These are phyloP conservation scores for Durusdinium trenchii DNA, from an alignment of 73 alveolate species.

Conservation along the genomic window DNA sequence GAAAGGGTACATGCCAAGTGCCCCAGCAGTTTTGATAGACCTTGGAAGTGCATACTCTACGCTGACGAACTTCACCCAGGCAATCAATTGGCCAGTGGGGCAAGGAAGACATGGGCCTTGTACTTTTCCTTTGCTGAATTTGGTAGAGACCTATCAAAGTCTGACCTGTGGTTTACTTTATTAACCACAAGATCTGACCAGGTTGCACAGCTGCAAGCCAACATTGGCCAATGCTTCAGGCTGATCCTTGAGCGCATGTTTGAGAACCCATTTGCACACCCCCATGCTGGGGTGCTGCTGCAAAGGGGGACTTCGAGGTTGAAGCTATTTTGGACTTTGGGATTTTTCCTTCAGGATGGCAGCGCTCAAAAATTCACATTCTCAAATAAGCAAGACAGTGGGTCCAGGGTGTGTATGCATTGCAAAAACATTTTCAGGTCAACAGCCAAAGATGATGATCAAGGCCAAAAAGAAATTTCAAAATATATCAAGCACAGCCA, in stretches of 20 bases:
- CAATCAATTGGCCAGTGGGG: background rate
- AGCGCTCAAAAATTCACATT: conserved; percentile 20
- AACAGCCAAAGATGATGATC: background rate
- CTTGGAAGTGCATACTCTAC: conserved; percentile 22
- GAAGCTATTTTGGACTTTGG: conserved; percentile 25
- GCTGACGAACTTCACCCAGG: conserved; percentile 48
- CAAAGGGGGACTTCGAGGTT: no score
- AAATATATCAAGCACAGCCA: background rate
- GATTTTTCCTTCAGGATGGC: background rate
- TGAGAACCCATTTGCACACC: background rate
- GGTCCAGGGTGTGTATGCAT: conserved; percentile 29
- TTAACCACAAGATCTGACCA: background rate
- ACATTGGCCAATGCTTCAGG: conserved; percentile 35
- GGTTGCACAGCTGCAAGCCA: background rate
- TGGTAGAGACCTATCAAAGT: background rate
- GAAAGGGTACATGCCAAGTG: background rate
- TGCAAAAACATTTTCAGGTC: conserved; percentile 23
- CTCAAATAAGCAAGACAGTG: conserved; percentile 19
- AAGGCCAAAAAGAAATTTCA: background rate
- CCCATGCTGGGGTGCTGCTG: conserved; percentile 23
- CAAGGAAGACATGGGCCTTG: background rate
- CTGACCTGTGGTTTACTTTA: conserved; percentile 25
- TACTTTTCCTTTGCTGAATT: background rate
- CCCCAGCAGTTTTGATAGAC: background rate
- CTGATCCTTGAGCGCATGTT: conserved; percentile 34